Evolutionary conservation across 192 early-diverging fungal species (phyloP), one percentile per base, ranked within the genome.

Genomic region (Gaertneriomyces semiglobifer): DNA sequence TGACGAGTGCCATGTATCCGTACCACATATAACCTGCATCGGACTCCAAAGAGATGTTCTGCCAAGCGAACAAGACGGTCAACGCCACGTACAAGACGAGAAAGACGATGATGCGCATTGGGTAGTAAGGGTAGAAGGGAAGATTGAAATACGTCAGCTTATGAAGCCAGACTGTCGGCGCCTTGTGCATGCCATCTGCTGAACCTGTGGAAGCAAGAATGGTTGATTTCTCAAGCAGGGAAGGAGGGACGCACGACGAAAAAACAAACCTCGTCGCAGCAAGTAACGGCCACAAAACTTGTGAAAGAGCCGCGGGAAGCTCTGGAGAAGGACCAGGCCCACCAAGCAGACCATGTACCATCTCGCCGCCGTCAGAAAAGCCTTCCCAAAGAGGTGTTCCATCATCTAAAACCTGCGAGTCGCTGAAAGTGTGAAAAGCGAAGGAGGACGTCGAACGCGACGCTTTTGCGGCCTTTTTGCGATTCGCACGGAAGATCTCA

Each of bases 311-410:
- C 63, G 63, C 52, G 63, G 63, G 19, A 65, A 3, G 63, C 63
- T 65, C 50, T 65, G 63, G 38, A 42, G 40, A 2, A 47, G 51
- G 51, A 65, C 63, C 10, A 65, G 42, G 19, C 52, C 19, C n/a
- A 65, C 63, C 16, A 65, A 53, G 40, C 38, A n/a, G 25, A 53
- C 44, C 7, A 50, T 55, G 52, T 65, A 65, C 63, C 63, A 65
- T 40, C 39, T 7, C 14, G 51, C 63, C 5, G 63, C 63, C 1
- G 18, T 19, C 39, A 20, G 8, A 41, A 55, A 14, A 43, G 52
- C 53, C 20, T 43, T 43, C 40, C 55, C 51, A 55, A 65, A 65
- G 38, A 65, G 51, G 63, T 55, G 51, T 33, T 33, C 25, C 25
- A 33, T 33, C 63, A 65, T 65, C 16, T 16, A 52, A 52, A 52